phyloP scores from a whole-genome alignment of 2,329 filamentous ascomycete genomes.

The Cladosporium sphaerospermum region DNA sequence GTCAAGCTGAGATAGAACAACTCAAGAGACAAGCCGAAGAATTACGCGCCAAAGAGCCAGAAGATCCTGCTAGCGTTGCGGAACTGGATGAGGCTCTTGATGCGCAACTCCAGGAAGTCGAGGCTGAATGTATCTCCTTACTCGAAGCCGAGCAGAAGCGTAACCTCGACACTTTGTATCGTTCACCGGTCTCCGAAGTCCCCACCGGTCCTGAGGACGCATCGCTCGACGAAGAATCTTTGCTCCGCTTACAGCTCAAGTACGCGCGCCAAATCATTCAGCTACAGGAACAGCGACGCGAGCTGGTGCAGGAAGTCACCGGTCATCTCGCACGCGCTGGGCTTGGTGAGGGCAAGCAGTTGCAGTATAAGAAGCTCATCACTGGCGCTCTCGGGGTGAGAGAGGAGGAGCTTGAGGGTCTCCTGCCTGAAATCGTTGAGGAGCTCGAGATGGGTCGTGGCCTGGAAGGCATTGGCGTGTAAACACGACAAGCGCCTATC shows the following conservation, averaged over 20 bases:
- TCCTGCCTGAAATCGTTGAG: conserved; percentile 45
- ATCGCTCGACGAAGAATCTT: conserved; percentile 36
- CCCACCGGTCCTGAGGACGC: conserved; percentile 40
- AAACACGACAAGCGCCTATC: neutral
- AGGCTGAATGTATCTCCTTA: conserved; percentile 36
- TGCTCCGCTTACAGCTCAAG: conserved; percentile 48
- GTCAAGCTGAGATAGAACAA: conserved; percentile 59
- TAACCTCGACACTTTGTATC: conserved; percentile 23
- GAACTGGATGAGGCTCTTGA: conserved; percentile 34
- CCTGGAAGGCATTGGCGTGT: conserved; percentile 12
- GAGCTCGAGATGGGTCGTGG: conserved; percentile 37
- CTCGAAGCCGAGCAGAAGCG: conserved; percentile 40
- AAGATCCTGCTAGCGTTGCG: conserved; percentile 35
- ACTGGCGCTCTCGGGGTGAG: conserved; percentile 61
- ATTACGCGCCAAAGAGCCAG: conserved; percentile 47
- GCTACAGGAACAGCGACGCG: conserved; percentile 54
- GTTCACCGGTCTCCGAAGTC: conserved; percentile 13
- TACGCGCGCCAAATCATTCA: conserved; percentile 54
- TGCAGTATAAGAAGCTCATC: conserved; percentile 59
- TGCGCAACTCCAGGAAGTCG: conserved; percentile 31
- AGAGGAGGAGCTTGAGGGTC: conserved; percentile 63
- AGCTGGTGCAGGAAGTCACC: conserved; percentile 62
- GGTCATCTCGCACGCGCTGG: conserved; percentile 62
- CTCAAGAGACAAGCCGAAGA: conserved; percentile 51
- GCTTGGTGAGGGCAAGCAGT: conserved; percentile 49